Evolutionary conservation across 1,139 yeast species (phyloP).

Genomic region (Debaryomyces psychrophilus): DNA sequence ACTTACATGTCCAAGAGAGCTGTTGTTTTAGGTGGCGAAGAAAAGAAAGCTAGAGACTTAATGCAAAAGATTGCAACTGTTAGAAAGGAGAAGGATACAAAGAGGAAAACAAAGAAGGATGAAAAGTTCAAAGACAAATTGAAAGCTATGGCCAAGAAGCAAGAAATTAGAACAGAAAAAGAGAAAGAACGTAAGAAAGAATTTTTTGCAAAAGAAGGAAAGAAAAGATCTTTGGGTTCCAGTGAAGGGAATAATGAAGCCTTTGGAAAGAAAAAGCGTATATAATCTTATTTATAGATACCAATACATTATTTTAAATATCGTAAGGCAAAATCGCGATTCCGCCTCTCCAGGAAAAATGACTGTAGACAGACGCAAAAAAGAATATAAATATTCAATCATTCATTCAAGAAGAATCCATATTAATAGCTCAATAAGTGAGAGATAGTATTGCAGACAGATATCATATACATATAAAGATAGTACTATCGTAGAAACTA

Average conservation of each 20-base stretch:
- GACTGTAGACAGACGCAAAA: neutral
- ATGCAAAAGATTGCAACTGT: slow-evolving; percentile 86
- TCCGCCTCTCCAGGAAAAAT: neutral
- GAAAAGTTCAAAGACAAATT: slow-evolving; percentile 76
- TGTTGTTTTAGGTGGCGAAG: slow-evolving; percentile 89
- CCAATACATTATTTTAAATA: neutral
- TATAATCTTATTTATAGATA: slow-evolving; percentile 8
- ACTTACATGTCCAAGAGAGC: slow-evolving; percentile 92
- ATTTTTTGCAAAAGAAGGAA: slow-evolving; percentile 73
- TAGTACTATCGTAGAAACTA: neutral
- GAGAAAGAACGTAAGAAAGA: slow-evolving; percentile 87
- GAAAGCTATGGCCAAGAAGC: slow-evolving; percentile 73
- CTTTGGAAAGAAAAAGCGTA: slow-evolving; percentile 35
- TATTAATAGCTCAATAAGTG: neutral
- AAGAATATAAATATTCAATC: neutral
- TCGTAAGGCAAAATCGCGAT: neutral
- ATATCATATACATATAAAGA: neutral
- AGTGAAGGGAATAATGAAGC: slow-evolving; percentile 42
- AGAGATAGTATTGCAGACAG: neutral
- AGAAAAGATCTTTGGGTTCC: slow-evolving; percentile 58
- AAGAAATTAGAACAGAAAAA: slow-evolving; percentile 71
- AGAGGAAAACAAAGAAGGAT: slow-evolving; percentile 72
- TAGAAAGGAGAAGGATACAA: slow-evolving; percentile 82
- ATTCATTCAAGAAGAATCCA: neutral
- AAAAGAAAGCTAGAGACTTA: slow-evolving; percentile 88